Conservation (phyloP, 2,329 filamentous ascomycete species). For the Periconia sp. region DNA sequence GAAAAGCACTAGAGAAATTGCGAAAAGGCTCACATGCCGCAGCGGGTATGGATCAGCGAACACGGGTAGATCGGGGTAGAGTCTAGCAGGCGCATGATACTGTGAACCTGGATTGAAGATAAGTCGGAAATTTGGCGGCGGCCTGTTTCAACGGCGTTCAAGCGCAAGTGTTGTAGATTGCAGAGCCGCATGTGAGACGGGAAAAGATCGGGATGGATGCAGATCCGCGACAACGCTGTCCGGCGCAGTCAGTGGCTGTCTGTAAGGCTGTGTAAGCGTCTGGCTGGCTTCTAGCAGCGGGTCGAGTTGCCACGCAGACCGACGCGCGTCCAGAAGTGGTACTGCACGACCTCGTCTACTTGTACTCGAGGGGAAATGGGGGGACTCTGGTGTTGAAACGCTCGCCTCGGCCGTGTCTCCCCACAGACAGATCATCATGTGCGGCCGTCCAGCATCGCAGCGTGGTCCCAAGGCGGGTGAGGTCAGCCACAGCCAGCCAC, state of each 20-base stretch:
- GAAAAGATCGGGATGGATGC: not conserved
- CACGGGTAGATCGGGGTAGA: not conserved
- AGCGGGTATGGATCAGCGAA: not conserved
- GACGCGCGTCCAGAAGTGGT: conserved; percentile 33
- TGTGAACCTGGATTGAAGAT: not conserved
- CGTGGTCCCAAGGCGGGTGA: no score
- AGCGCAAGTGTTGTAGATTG: not conserved
- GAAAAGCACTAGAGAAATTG: no score
- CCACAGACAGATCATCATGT: conserved; percentile 17
- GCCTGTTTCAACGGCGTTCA: not conserved
- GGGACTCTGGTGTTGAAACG: conserved; percentile 12
- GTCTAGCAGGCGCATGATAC: not conserved
- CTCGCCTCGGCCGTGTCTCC: conserved; percentile 7
- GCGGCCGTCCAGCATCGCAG: no score
- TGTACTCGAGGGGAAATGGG: conserved; percentile 7
- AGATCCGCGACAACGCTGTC: conserved; percentile 13
- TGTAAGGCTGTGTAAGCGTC: conserved; percentile 22
- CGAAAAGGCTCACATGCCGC: no score
- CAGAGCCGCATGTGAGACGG: conserved; percentile 6
- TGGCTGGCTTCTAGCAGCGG: conserved; percentile 10
- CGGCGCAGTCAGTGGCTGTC: no score
- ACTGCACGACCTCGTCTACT: no score
- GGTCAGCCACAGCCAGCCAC: no score
- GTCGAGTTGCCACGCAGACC: conserved; percentile 28
- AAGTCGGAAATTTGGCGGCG: not conserved